A percentile compares a stretch with the other conserved stretches of the same genome.
These are phyloP conservation scores for Meyerozyma athensensis DNA, from an alignment of 1,139 yeast species.

Conservation along the genomic window DNA sequence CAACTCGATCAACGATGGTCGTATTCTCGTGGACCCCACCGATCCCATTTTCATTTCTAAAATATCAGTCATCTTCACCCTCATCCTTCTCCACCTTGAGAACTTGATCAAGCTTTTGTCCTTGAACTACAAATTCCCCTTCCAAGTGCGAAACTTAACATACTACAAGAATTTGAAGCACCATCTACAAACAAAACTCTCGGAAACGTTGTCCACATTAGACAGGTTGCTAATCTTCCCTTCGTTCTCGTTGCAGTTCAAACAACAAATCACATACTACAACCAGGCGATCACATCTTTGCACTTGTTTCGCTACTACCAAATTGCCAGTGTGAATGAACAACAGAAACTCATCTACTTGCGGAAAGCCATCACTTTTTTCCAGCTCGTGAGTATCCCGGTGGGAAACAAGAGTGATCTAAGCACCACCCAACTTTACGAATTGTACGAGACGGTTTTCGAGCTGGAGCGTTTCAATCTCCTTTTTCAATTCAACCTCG, in stretches of 20 bases:
- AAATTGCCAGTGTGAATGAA: slow-evolving; percentile 22
- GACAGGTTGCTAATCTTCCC: slow-evolving; percentile 29
- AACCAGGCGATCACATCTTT: slow-evolving; percentile 29
- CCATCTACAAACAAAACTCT: slow-evolving; percentile 25
- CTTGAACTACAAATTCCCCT: slow-evolving; percentile 21
- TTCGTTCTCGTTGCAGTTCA: slow-evolving; percentile 11
- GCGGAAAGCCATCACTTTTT: slow-evolving; percentile 33
- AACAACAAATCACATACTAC: slow-evolving; percentile 29
- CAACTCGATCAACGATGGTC: slow-evolving; percentile 1
- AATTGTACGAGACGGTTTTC: slow-evolving; percentile 32
- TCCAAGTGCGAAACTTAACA: slow-evolving; percentile 17
- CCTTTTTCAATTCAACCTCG: slow-evolving; percentile 14
- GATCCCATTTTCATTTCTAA: slow-evolving; percentile 32
- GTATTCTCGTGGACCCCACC: slow-evolving; percentile 17
- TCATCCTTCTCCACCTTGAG: slow-evolving; percentile 28
- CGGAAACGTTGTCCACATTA: slow-evolving; percentile 24
- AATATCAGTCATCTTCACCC: slow-evolving; percentile 25
- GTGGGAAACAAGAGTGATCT: slow-evolving; percentile 18
- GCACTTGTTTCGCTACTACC: slow-evolving; percentile 35
- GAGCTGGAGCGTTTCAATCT: slow-evolving; percentile 31
- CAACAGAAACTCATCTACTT: slow-evolving; percentile 33
- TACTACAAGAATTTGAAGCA: slow-evolving; percentile 24
- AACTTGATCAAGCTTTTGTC: slow-evolving; percentile 27
- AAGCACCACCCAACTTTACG: slow-evolving; percentile 25
- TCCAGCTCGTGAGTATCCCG: slow-evolving; percentile 29